Base-by-base conservation (phyloP, 2,329 filamentous ascomycete species). In the Calonectria pseudoreteaudii region DNA sequence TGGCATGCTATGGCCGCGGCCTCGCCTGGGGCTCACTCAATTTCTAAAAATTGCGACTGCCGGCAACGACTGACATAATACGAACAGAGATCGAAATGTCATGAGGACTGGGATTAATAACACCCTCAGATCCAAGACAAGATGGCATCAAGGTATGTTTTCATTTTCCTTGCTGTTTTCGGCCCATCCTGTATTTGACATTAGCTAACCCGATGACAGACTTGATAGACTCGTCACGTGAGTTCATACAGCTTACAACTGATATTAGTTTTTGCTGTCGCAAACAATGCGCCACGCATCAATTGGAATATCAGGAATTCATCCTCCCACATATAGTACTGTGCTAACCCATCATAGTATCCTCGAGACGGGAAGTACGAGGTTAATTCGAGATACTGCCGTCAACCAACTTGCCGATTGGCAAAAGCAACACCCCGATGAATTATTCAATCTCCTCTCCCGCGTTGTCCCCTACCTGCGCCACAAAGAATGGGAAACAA, bases 341-440 rank as follows among this genome's bases (percentile, higher is more conserved):
- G 68, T 52, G 36, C 79, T 80, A 68, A 80, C 77, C 30, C 3
- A 36, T 14, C 38, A 47, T 84, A 98, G 96, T 77, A 92, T 99
- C 83, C 93, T 99, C 80, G 97, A 99, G 90, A 98, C 97, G 72
- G 97, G 97, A 80, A 98, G 96, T 86, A 99, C 97, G 74, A 93
- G 94, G 83, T 90, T 99, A 78, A 98, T 99, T 83, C 93, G 97
- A 79, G 98, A 98, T 83, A 99, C 97, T 76, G 97, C 97, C 75
- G 97, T 98, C 75, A 95, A 97, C 82, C 97, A 99, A 86, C 90
- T 99, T 76, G 97, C 96, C 75, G 97, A 99, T 86, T 97, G 98
- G 85, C 97, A 99, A 86, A 98, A 98, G 84, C 94, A 97, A 84
- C 97, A 98, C 81, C 97, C 97, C 0, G 96, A 99, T 86, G 97